Base-by-base conservation (phyloP, 2,329 filamentous ascomycete genomes). In the Trichoderma koningii region DNA sequence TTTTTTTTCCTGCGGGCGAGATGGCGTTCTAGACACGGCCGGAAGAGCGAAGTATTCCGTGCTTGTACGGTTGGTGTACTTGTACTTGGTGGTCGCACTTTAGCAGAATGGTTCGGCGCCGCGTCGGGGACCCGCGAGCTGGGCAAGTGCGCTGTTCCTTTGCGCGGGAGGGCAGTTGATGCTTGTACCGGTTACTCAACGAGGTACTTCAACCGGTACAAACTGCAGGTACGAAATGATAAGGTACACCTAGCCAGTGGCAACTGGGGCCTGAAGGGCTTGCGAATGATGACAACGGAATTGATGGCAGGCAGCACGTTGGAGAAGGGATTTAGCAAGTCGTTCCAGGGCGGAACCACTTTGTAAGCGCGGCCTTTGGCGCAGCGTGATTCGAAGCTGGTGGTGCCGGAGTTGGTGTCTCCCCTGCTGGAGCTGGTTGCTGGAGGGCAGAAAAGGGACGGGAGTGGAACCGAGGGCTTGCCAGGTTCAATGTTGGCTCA, bases 381-480 rank as follows among this genome's bases (percentile, higher is more conserved):
- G 64, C 59, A 57, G 64, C 57, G 64, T 57, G 57, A 42, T 41
- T 64, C 50, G 56, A 62, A 50, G 56, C 50, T 52, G 23, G 48
- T n/a, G 41, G 41, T n/a, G 41, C 41, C n/a, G 42, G 42, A 7
- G 42, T 17, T 44, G 42, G 42, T 44, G 12, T 17, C 7, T 17
- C 42, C n/a, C 15, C 15, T 44, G 42, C 15, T 44, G 42, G 42
- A 44, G 42, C 42, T 44, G 34, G 34, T 12, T 38, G 34, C 34
- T 38, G 34, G 34, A 38, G 34, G 34, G 34, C 34, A 38, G 34
- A 38, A 38, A 14, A 38, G 12, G 34, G 34, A 14, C 10, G 9
- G 12, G 34, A 50, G 64, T 57, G 64, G 64, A 53, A 63, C 64
- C 64, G 52, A 65, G 55, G 68, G 63, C 59, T 59, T 65, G 56